Base-by-base conservation (phyloP, 1,284 basidiomycete species). In the Apiotrichum siamense region DNA sequence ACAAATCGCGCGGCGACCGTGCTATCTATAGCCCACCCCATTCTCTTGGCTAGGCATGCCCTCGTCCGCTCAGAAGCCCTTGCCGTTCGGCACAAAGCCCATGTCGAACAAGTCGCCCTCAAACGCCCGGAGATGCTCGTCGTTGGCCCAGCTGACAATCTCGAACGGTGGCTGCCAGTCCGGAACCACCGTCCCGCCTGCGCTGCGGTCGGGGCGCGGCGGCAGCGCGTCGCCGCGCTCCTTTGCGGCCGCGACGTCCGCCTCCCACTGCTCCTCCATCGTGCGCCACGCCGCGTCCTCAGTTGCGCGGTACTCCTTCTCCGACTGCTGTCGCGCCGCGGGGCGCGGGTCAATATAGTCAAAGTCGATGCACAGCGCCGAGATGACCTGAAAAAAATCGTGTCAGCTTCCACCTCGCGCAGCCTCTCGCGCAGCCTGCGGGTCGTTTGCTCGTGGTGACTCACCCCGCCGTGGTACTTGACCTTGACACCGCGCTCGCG, bases 401-500 rank as follows among this genome's bases (percentile, higher is more conserved):
- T n/a, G n/a, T n/a, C n/a, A n/a, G n/a, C n/a, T n/a, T n/a, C n/a
- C n/a, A n/a, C n/a, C n/a, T n/a, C n/a, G n/a, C 11, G 33, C 17
- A 5, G 29, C 17, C 29, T 12, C 12, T 31, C 12, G 29, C 17
- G 29, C 29, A 31, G 12, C 29, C 17, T n/a, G 38, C n/a, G 23
- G n/a, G 23, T 13, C 27, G 7, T 13, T 10, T 13, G 32, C 10
- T 25, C 12, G 11, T 4, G 38, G 12, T 11, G 7, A 39, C 65
- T 69, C 57, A 61, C 59, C 1, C 72, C 74, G 15, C 71, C 73
- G 48, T 74, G 74, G 56, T 72, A 73, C 31, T 17, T 39, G 20
- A 65, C 69, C 47, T 72, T 65, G 15, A 73, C 64, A 15, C 74
- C 74, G 12, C 69, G 60, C 52, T 76, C 74, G 32, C 74, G 47